Base-by-base conservation (phyloP, 352 stramenopile genomes). In the Saprolegnia diclina region DNA sequence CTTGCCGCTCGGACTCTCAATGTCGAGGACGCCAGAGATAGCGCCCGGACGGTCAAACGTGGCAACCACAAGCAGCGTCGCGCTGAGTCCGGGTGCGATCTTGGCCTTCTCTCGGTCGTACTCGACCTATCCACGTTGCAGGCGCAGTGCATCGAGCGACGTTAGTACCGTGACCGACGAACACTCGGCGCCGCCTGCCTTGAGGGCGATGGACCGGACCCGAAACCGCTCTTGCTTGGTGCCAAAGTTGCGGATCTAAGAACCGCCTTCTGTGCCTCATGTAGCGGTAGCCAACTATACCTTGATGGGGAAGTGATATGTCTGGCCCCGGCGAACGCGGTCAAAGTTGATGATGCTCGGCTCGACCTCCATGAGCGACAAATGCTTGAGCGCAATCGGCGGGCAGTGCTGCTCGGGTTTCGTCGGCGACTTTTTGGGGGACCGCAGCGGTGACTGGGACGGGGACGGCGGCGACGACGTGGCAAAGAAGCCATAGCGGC, bases 201-300 rank as follows among this genome's bases (percentile, higher is more conserved):
- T 79, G 5, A 76, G 79, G 7, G 54, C 65, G 7, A 89, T 67
- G n/a, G 72, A 64, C 35, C 84, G 78, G 5, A 89, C 80, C 21
- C 82, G 82, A 55, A 87, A 92, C 9, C 82, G 84, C 42, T 92
- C 80, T 50, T 89, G 77, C 59, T 76, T 82, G 35, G 72, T 77
- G 4, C 81, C 82, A 16, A 92, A 76, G 38, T 92, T 92, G 50
- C 80, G 82, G 18, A 48, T 48, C 42, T 48, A 14, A 2, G 29
- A 29, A 88, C 71, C 2, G 42, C 42, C 42, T n/a, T 3, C 11
- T 11, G 1, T 4, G 42, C 42, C 42, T 14, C 18, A 3, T 3
- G 3, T 1, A 14, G 18, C 3, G 1, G 42, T 10, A n/a, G 13
- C 11, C 42, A 48, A 48, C 3, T 3, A 7, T 32, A 66, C 57